Percentiles rank a stretch among this genome's conserved stretches.
These are phyloP conservation scores for Salix dunnii DNA, from an alignment of 345 rosid genomes.

Conservation along the genomic window DNA sequence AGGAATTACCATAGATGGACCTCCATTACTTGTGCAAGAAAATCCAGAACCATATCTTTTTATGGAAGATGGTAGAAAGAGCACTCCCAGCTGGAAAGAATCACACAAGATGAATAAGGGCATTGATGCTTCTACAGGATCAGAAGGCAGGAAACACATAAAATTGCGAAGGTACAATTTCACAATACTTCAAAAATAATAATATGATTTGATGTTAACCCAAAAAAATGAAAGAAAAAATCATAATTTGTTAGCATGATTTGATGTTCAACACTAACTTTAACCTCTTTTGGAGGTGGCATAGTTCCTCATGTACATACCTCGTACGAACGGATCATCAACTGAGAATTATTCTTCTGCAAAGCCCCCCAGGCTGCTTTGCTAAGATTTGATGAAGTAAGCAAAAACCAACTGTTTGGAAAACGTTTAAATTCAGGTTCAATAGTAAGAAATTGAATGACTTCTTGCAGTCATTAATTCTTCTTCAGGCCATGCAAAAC, in stretches of 20 bases:
- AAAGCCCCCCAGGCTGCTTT: conserved; percentile 99
- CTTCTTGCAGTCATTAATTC: neutral
- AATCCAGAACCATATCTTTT: conserved; percentile 34
- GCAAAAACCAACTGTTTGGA: conserved; percentile 68
- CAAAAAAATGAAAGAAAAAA: neutral
- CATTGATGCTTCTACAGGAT: neutral
- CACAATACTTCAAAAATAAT: too few relatives aligned
- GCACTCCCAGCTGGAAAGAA: conserved; percentile 66
- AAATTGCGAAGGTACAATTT: neutral
- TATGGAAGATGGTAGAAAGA: conserved; percentile 53
- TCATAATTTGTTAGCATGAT: neutral
- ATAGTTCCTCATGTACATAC: conserved; percentile 25
- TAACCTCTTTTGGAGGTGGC: neutral
- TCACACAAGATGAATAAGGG: neutral
- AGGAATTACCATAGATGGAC: conserved; percentile 34
- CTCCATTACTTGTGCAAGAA: conserved; percentile 51
- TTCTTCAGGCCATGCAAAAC: neutral
- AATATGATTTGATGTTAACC: too few relatives aligned
- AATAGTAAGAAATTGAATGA: neutral
- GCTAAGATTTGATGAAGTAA: conserved; percentile 92
- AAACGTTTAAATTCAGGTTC: conserved; percentile 2
- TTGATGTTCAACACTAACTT: neutral
- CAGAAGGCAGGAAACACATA: neutral
- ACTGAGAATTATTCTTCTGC: conserved; percentile 87
- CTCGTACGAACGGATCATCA: conserved; percentile 97